Evolutionary conservation across 2,329 filamentous ascomycete genomes (phyloP), one percentile per base, ranked within the genome.

Genomic region (Acephala macrosclerotiorum): DNA sequence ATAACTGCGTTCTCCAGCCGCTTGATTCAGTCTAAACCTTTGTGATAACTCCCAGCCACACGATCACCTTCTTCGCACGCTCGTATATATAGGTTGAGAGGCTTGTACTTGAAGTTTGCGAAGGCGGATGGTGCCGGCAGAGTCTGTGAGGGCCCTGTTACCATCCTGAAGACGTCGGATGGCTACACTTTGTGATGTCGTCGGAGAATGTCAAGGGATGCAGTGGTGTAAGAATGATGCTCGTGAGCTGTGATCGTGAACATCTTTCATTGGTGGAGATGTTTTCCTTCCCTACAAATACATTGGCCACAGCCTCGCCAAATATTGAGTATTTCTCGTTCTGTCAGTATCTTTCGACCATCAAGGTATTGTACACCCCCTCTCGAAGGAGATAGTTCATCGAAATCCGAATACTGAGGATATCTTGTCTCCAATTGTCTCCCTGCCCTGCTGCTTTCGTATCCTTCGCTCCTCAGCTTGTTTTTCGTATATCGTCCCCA

Each of bases 401-500:
- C 66, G 58, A 35, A 64, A 68, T 9, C 72, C 66, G 60, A 78
- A 72, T 11, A 76, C 64, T 5, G 74, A 74, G n/a, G 63, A 75
- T 22, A 82, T 65, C 36, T 74, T 77, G 68, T 83, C 81, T 11
- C 77, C 78, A 38, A 81, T 70, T 6, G 80, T 82, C 69, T 81
- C 79, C 64, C 74, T 78, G 3, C 81, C 88, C 73, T 85, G 82
- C 71, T 84, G 84, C 76, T 85, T 86, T 71, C 89, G 81, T 72
- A 83, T 80, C 75, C 82, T 78, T 69, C 87, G 79, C 69, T 84
- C 81, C 72, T 82, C 78, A 56, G 84, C 81, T 77, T 89, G 83
- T 73, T 87, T 80, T 64, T 85, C 79, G 79, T 87, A 84, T 66
- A 89, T 76, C 57, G 81, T 80, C 71, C 85, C 79, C 67, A 92